A percentile compares a stretch with the other conserved stretches of the same genome.
These are phyloP conservation scores for Mycena vulgaris DNA, from an alignment of 768 basidiomycete species.

Conservation along the genomic window DNA sequence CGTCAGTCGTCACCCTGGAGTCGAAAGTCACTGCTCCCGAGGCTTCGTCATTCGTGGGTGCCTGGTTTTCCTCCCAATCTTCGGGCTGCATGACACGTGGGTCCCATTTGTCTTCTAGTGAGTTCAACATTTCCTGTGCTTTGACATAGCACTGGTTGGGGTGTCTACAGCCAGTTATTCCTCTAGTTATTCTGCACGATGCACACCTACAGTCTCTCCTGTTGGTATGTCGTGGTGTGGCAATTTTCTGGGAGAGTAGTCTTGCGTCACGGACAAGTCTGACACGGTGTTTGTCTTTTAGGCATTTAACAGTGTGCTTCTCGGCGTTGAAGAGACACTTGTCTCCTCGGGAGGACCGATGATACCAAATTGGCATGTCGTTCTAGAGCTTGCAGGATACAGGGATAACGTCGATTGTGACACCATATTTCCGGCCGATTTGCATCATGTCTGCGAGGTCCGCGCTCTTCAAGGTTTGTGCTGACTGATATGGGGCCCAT, in stretches of 20 bases:
- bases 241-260: neutral
- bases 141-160: conserved; percentile 22
- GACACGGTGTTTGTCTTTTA: neutral
- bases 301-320: too few relatives aligned
- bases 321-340: too few relatives aligned
- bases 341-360: neutral
- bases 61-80: conserved; percentile 14
- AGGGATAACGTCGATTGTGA: neutral
- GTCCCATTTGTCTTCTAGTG: conserved; percentile 26
- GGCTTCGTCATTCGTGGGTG: neutral
- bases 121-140: conserved; percentile 14
- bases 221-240: neutral
- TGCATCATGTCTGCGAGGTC: conserved; percentile 7
- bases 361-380: neutral
- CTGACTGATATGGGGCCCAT: neutral
- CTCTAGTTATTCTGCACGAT: neutral
- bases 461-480: neutral
- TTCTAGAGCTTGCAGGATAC: neutral
- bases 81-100: conserved; percentile 10
- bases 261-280: neutral
- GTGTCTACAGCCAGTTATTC: conserved; percentile 4
- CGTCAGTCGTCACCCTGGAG: neutral
- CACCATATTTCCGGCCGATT: neutral
- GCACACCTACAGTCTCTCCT: conserved; percentile 15
- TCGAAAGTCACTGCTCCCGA: neutral